These are phyloP conservation scores for Leptographium galeiforme DNA, from an alignment of 2,329 filamentous ascomycete species.

Conservation along the genomic window DNA sequence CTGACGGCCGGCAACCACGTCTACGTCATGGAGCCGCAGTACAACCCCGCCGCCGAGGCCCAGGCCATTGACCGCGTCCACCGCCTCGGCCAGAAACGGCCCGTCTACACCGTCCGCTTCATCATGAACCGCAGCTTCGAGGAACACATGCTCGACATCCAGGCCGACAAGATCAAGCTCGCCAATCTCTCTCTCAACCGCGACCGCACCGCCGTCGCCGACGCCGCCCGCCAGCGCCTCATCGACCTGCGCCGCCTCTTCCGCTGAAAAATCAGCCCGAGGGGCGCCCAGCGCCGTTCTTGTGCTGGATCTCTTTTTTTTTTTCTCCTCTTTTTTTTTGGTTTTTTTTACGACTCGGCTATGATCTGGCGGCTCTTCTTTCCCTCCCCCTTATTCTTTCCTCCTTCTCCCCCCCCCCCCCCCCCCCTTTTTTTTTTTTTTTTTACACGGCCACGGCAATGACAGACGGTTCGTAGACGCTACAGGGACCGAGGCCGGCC, in stretches of 20 bases:
- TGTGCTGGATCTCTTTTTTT: neutral
- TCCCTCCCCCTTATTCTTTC: neutral
- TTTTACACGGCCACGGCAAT: neutral
- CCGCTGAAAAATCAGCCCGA: too few species aligned
- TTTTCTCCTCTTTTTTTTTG: neutral
- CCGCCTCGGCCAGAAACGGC: conserved; percentile 76
- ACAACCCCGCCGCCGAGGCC: conserved; percentile 87
- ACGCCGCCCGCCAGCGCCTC: conserved; percentile 28
- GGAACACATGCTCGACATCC: conserved; percentile 80
- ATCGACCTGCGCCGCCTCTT: conserved; percentile 47
- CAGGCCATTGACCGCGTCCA: conserved; percentile 93
- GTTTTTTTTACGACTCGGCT: neutral
- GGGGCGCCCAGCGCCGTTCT: too few species aligned
- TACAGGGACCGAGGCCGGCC: too few species aligned
- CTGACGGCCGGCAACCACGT: conserved; percentile 74
- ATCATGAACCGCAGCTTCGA: conserved; percentile 89
- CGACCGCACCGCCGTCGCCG: conserved; percentile 19
- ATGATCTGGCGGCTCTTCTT: neutral
- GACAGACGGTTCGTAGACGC: neutral
- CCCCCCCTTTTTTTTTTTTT: too few species aligned
- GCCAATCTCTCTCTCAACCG: conserved; percentile 49
- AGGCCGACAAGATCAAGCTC: conserved; percentile 84
- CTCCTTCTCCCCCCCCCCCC: neutral
- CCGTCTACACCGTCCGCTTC: conserved; percentile 75
- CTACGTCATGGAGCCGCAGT: conserved; percentile 97